Base-by-base conservation (phyloP, 2,329 filamentous ascomycete species). In the Tolypocladium ovalisporum region DNA sequence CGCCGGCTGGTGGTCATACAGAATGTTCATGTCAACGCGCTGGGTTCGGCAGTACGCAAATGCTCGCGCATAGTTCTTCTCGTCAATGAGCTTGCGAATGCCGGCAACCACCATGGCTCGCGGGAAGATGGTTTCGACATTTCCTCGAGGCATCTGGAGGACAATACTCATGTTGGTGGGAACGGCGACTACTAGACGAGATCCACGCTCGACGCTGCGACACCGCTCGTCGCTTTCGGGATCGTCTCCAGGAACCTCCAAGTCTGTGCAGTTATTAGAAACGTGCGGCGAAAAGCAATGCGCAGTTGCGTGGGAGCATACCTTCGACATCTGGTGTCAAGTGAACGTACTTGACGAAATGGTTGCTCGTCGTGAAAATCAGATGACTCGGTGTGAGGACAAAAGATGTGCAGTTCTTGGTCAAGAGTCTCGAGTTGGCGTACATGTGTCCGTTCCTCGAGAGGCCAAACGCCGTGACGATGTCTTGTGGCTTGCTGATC, bases 11-110 rank as follows among this genome's bases (percentile, higher is more conserved):
- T 97, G 90, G 67, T 99, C 94, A 67, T 96, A 93, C 2, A 99
- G 77, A 60, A 99, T 93, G 67, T 99, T 99, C 88, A 97, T 92
- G 67, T 99, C 94, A 1, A 99, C 94, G 63, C 95, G 84, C 69
- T 99, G 95, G 27, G 86, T 93, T 54, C 94, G 85, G 69, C 94
- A 97, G 61, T 90, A 87, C 27, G 88, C 77, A 68, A 97, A 99
- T 0, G 94, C 94, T 55, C 83, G 84, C 54, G 81, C 83, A 67
- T 97, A 99, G 65, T 94, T 84, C 69, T 88, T 89, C 36, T 82
- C 77, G 56, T 91, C 87, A 55, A 99, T 89, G 55, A 88, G 84
- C 54, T 83, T 82, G 53, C 94, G 84, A 57, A 99, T 95, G 32
- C 91, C 92, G 2, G 91, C 90, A 54, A 99, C 78, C 0, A 99